A percentile compares a stretch with the other conserved stretches of the same genome.
These are phyloP conservation scores for Colletotrichum phormii DNA, from an alignment of 2,329 filamentous ascomycete species.

Conservation along the genomic window DNA sequence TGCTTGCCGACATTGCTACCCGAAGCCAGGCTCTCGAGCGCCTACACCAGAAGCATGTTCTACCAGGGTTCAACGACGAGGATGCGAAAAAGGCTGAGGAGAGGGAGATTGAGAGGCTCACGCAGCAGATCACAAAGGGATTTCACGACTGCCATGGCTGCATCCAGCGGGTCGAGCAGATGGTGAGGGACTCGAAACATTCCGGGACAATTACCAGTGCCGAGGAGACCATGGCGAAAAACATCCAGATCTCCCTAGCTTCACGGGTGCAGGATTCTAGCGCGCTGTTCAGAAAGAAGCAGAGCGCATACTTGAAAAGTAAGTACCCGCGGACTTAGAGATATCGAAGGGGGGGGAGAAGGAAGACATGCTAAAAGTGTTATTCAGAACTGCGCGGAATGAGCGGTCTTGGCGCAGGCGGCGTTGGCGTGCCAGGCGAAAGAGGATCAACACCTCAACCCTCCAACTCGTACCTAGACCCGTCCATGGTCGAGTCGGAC, in stretches of 20 bases:
- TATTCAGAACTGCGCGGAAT: constrained; percentile 76
- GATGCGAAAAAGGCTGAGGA: constrained; percentile 89
- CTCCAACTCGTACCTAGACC: constrained; percentile 76
- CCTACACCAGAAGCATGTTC: constrained; percentile 95
- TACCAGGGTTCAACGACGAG: constrained; percentile 97
- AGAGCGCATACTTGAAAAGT: constrained; percentile 97
- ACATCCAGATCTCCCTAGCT: constrained; percentile 93
- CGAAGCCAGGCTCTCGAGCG: constrained; percentile 90
- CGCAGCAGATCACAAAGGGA: constrained; percentile 86
- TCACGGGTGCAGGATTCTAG: constrained; percentile 91
- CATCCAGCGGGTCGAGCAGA: constrained; percentile 87
- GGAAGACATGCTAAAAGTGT: too few species aligned
- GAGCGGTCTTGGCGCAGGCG: constrained; percentile 66
- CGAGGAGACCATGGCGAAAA: constrained; percentile 95
- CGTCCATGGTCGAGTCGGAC: constrained; percentile 92
- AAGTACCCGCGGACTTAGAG: constrained; percentile 40
- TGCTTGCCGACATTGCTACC: constrained; percentile 81
- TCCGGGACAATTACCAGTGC: constrained; percentile 79
- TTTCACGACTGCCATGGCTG: constrained; percentile 93
- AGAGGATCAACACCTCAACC: constrained; percentile 63
- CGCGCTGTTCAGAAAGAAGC: constrained; percentile 94
- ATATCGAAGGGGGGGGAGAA: neutral
- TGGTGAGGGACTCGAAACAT: constrained; percentile 84
- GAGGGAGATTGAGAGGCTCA: constrained; percentile 88
- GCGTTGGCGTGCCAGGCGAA: constrained; percentile 62